Evolutionary conservation across 441 rosid genomes (phyloP).

Genomic region (Pelargonium citronellum): DNA sequence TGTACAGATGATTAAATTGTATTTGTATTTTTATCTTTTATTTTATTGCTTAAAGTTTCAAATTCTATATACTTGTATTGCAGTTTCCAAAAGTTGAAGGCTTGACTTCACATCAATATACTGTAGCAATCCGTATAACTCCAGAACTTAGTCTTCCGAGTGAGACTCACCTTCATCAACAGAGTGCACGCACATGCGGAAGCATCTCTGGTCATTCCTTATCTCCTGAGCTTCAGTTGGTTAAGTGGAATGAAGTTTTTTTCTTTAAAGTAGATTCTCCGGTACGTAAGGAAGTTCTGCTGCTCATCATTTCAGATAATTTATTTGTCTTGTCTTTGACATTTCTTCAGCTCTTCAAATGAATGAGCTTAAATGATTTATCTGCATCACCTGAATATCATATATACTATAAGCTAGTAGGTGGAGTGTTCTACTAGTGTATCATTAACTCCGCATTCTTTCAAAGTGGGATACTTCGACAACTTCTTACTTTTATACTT

Average conservation of each 20-base stretch:
- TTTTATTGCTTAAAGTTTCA: not conserved
- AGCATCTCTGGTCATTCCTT: conserved; percentile 38
- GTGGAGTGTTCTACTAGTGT: no score
- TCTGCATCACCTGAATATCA: not conserved
- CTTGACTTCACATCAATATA: conserved; percentile 58
- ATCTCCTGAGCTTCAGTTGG: conserved; percentile 52
- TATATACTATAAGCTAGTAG: no score
- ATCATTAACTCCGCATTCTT: no score
- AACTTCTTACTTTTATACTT: not conserved
- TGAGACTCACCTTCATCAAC: conserved; percentile 57
- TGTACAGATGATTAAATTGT: not conserved
- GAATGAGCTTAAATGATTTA: not conserved
- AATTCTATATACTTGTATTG: conserved; percentile 22
- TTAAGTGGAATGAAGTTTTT: conserved; percentile 84
- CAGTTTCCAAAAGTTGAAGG: conserved; percentile 56
- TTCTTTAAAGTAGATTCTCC: conserved; percentile 77
- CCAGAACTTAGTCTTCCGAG: conserved; percentile 41
- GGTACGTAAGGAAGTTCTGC: conserved; percentile 37
- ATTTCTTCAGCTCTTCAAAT: not conserved
- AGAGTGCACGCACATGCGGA: conserved; percentile 91
- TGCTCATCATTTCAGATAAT: not conserved
- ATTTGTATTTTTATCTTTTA: not conserved
- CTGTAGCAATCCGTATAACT: conserved; percentile 55
- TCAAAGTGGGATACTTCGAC: no score
- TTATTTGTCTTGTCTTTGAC: not conserved